These are phyloP conservation scores for Oryza meridionalis DNA, from an alignment of 176 grass and related monocot genomes.

Conservation along the genomic window DNA sequence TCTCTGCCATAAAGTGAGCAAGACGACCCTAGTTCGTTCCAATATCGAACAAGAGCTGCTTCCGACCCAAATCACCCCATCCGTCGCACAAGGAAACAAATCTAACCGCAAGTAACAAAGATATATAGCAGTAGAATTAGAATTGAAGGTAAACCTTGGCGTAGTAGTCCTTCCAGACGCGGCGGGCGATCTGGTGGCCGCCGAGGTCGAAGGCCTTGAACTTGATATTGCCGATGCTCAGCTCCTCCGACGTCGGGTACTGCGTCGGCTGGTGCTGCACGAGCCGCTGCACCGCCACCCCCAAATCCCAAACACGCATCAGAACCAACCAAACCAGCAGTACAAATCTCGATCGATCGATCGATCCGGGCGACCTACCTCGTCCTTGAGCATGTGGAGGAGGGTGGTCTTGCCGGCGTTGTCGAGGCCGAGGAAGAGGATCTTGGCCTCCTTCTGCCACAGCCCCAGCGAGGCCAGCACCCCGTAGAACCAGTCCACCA, in stretches of 20 bases:
- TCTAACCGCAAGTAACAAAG: slow-evolving; percentile 2
- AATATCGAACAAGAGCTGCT: neutral
- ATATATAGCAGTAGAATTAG: neutral
- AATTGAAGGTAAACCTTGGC: slow-evolving; percentile 40
- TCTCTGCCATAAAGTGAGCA: neutral
- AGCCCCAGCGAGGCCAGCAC: slow-evolving; percentile 65
- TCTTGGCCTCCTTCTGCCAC: slow-evolving; percentile 71
- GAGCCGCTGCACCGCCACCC: slow-evolving; percentile 39
- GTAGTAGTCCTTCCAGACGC: slow-evolving; percentile 72
- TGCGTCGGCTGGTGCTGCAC: slow-evolving; percentile 75
- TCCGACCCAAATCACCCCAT: neutral
- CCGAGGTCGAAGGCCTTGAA: slow-evolving; percentile 74
- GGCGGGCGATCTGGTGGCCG: slow-evolving; percentile 69
- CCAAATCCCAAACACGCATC: neutral
- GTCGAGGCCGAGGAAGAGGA: slow-evolving; percentile 69
- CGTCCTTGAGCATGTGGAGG: slow-evolving; percentile 65
- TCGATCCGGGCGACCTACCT: slow-evolving; percentile 42
- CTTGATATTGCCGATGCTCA: slow-evolving; percentile 70
- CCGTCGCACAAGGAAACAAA: neutral
- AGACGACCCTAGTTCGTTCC: slow-evolving; percentile 12
- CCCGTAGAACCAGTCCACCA: slow-evolving; percentile 66
- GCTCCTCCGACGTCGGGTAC: slow-evolving; percentile 68
- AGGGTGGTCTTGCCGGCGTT: slow-evolving; percentile 71
- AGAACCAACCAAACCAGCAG: slow-evolving; percentile 6
- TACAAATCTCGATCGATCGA: neutral